Base-by-base conservation (phyloP, 2,329 filamentous ascomycete species). In the Mollisiaceae sp. region DNA sequence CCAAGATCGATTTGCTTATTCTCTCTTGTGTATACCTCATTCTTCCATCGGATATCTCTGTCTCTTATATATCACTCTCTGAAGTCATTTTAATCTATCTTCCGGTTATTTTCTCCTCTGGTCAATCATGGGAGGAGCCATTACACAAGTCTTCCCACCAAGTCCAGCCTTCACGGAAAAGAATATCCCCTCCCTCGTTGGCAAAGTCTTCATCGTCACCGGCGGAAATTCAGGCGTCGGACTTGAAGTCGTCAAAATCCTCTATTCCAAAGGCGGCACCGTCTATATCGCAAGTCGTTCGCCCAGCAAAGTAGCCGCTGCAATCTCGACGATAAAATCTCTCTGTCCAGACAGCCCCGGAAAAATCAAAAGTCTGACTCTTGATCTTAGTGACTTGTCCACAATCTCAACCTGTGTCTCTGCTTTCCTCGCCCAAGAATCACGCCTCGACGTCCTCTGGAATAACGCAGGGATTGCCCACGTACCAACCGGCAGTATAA, bases 131-230 rank as follows among this genome's bases (percentile, higher is more conserved):
- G 63, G 60, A 14, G 38, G 11, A 41, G 18, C 54, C n/a, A n/a
- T 63, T 32, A 65, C 62, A 1, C 69, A 72, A 50, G 69, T 72
- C 8, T 78, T 76, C 60, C 76, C 76, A 6, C 75, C 77, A 8
- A 67, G 66, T 15, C 81, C 81, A 8, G 70, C 74, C 1, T 77
- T 82, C 59, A 82, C 80, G 4, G 78, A 80, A 50, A 73, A 77
- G 36, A 75, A 80, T 36, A 71, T 82, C 2, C 56, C 67, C 43
- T 72, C 78, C 35, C 78, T 79, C 65, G 69, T 68, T 14, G 80
- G 79, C 68, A 80, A 76, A 71, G 73, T 76, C 56, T 74, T 64
- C 65, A 71, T 71, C 78, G 79, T 86, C 12, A 86, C 83, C 1
- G 69, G 70, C 35, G 66, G 68, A n/a, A 68, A 68, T 38, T 35